Conservation (phyloP, 441 rosid genomes). For the Isatis lusitanica region DNA sequence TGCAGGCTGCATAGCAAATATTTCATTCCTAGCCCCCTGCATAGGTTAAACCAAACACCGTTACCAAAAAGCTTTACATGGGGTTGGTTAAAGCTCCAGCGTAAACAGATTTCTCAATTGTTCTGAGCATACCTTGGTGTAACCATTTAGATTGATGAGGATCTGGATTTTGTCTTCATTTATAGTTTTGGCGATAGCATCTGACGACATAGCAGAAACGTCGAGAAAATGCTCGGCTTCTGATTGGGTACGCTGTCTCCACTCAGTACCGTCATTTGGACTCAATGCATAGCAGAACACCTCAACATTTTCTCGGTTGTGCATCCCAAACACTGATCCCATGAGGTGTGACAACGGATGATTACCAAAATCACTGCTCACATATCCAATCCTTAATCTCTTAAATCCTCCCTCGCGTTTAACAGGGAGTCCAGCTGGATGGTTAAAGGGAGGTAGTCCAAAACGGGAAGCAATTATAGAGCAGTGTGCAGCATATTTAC, state of each 20-base stretch:
- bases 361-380: conserved; percentile 99
- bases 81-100: neutral
- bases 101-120: neutral
- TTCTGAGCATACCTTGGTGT: conserved; percentile 69
- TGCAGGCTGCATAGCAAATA: conserved; percentile 97
- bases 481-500: conserved; percentile 96
- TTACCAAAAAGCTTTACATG: conserved; percentile 16
- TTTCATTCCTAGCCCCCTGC: conserved; percentile 99
- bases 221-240: conserved; percentile 94
- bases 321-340: conserved; percentile 99
- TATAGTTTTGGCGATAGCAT: conserved; percentile 82
- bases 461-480: conserved; percentile 89
- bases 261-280: conserved; percentile 92
- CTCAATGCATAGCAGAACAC: conserved; percentile 97
- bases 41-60: conserved; percentile 13
- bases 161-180: conserved; percentile 88
- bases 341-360: conserved; percentile 98
- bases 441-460: conserved; percentile 70
- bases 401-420: conserved; percentile 65
- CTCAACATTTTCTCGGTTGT: conserved; percentile 84
- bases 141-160: conserved; percentile 92
- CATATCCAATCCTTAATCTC: conserved; percentile 89
- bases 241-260: conserved; percentile 90
- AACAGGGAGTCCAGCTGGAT: conserved; percentile 66
- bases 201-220: conserved; percentile 88